Base-by-base conservation (phyloP, 805 yeast genomes). In the Hermanozyma aechmeae region DNA sequence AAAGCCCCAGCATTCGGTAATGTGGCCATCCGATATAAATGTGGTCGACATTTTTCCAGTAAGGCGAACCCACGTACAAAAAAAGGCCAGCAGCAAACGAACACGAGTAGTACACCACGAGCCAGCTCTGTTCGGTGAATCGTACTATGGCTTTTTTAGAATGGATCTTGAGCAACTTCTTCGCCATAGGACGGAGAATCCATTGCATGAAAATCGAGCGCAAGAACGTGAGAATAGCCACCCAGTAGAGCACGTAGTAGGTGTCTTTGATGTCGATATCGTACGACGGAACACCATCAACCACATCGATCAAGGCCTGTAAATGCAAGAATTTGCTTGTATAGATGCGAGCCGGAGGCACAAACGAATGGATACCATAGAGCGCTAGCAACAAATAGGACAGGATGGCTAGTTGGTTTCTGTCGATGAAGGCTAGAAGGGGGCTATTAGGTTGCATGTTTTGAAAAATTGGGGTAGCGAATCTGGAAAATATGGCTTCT, bases 111-210 rank as follows among this genome's bases (percentile, higher is more conserved):
- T 80, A 82, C 5, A 71, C 43, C 12, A 73, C 50, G 19, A 72
- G 61, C 95, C 95, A 86, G 28, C 84, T 76, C 60, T 85, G 96
- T 54, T 85, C 96, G 32, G 84, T 80, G 48, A 82, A 85, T 33
- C 95, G 68, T 32, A 71, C 71, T 14, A 64, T 58, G 1, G 79
- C 70, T 42, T 74, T 76, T 11, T 49, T 51, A 2, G 65, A 54
- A 23, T 51, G 51, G 27, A 81, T 73, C 15, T 69, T 58, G 26
- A 60, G 48, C 6, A 30, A 32, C 26, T 29, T 33, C 6, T 39
- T 40, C 2, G 84, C 84, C 27, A 76, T 44, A 13, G 87, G 85
- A 30, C 58, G 62, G 27, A 80, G 65, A 7, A 72, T 39, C 38
- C 57, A 69, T 29, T 67, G 64, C 76, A 83, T 78, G 20, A 71